A percentile compares a stretch with the other conserved stretches of the same genome.
phyloP scores from a whole-genome alignment of 1,284 basidiomycete genomes.

The Grifola frondosa region DNA sequence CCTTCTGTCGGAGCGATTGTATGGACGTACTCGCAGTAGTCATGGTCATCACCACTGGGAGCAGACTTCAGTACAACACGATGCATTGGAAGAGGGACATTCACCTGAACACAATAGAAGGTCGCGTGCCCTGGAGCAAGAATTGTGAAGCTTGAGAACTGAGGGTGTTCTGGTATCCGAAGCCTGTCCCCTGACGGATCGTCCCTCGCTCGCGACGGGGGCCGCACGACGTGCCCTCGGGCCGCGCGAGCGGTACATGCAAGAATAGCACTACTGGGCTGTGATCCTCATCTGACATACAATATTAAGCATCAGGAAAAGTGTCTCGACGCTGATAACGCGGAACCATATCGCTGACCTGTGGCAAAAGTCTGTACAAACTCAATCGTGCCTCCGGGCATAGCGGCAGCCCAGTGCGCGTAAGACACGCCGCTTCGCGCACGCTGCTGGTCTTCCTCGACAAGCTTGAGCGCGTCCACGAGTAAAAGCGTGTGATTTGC shows the following conservation, averaged over 20 bases:
- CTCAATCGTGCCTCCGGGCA: conserved; percentile 60
- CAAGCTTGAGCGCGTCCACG: conserved; percentile 74
- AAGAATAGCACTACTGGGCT: conserved; percentile 47
- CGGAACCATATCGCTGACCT: conserved; percentile 38
- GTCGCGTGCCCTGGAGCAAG: conserved; percentile 50
- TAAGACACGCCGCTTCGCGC: conserved; percentile 43
- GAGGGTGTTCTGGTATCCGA: conserved; percentile 66
- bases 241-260: conserved; percentile 61
- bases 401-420: conserved; percentile 56
- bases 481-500: conserved; percentile 74
- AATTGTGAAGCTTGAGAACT: conserved; percentile 49
- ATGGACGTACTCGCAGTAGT: conserved; percentile 62
- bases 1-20: conserved; percentile 24
- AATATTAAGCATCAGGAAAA: neutral
- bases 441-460: conserved; percentile 77
- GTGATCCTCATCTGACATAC: conserved; percentile 14
- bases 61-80: neutral
- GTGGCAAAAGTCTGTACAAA: conserved; percentile 60
- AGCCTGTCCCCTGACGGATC: conserved; percentile 52
- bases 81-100: conserved; percentile 4
- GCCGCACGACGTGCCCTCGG: conserved; percentile 52
- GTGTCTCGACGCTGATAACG: neutral
- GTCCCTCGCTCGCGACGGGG: conserved; percentile 50
- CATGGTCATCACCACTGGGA: conserved; percentile 63
- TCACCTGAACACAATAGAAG: conserved; percentile 52